Base-by-base conservation (phyloP, 192 early-diverging fungal species). In the Backusella morwellensis region DNA sequence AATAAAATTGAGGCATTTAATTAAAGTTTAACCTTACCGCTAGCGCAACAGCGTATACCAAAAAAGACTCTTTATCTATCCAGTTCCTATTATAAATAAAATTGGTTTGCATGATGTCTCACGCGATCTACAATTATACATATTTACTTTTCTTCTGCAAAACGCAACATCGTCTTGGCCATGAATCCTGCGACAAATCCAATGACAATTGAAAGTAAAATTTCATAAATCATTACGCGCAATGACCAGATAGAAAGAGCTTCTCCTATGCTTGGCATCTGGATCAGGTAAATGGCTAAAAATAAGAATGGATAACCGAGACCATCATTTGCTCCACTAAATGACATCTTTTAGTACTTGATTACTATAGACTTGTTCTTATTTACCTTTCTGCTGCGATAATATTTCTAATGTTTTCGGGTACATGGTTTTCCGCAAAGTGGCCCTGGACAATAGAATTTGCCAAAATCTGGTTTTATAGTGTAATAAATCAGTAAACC, bases 381-480 rank as follows among this genome's bases (percentile, higher is more conserved):
- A 36, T 74, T 32, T 77, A 77, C 75, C 75, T 93, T 78, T 95
- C 94, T n/a, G 90, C 91, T 0, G 91, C 89, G 23, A 95, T 80
- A 4, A 93, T 78, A 68, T 95, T 85, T 67, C 93, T 87, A 50
- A 94, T 80, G 14, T 91, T 81, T 21, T 83, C 54, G 0, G 95
- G 91, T 21, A 98, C 91, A 52, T 94, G 89, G 68, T 90, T 87
- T 75, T 97, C 95, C 15, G 97, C 96, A 87, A 96, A 98, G 34
- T 89, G 84, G 35, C 97, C 97, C 73, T 95, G 93, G 12, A 98
- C 91, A 8, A 98, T 92, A 2, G 94, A 93, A 84, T 96, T 97
- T 66, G 95, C 92, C 50, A 98, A 81, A 15, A 88, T 77, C 86
- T 86, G 40, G 23, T 50, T 50, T 50, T 50, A 50, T 0, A 32